Evolutionary conservation across 2,329 filamentous ascomycete species (phyloP), one percentile per base, ranked within the genome.

Genomic region (Hymenoscyphus fructigenus): DNA sequence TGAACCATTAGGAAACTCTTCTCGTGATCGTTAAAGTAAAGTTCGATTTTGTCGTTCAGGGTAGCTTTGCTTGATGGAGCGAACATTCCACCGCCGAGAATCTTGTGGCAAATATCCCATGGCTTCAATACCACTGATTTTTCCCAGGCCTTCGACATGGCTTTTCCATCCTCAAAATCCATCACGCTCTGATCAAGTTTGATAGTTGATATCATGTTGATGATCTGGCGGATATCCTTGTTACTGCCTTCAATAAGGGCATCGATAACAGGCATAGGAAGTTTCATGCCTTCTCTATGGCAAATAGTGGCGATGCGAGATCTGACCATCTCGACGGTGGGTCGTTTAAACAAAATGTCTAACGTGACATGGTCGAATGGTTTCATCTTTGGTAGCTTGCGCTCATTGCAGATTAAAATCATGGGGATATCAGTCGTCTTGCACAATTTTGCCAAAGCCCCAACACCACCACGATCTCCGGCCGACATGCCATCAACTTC

Each of bases 21-120:
- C 73, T 99, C 95, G 75, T 99, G 95, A 73, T 99, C 95, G 77
- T 99, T 98, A 83, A 99, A 99, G 78, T 99, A 99, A 1, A 99
- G 86, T 78, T 99, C 94, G 68, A 96, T 95, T 82, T 99, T 99
- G 77, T 99, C 94, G 75, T 98, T 98, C 41, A 99, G 81, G 0
- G 92, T 96, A 2, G 91, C 83, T 70, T 92, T 96, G 78, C 92
- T 96, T 59, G 88, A 87, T 4, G 88, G 85, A 28, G 91, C 85
- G 78, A 98, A 99, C 78, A 97, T 87, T 44, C 92, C 92, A 3
- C 92, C 89, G 29, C 87, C 92, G 5, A 99, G 85, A 75, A 99
- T 92, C 80, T 97, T 97, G 75, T 91, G 86, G 67, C 92, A 93
- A 73, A 99, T 99, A 75, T 99, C 95, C 95, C 95, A 99, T 0